Evolutionary conservation across 768 basidiomycete genomes (phyloP).

Genomic region (Boletus patriciae): DNA sequence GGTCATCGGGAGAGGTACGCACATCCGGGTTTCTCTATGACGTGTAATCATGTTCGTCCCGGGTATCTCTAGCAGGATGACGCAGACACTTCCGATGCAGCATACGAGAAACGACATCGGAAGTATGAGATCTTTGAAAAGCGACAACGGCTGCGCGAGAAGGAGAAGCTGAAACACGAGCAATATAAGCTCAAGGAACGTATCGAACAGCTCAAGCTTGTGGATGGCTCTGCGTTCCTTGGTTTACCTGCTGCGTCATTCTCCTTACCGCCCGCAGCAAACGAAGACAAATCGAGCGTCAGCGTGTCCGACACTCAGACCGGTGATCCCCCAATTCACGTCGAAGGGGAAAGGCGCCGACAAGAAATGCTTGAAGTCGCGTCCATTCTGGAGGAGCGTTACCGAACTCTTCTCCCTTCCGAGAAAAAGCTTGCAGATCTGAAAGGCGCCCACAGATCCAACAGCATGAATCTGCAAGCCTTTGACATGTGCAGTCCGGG

Average conservation of each 20-base stretch:
- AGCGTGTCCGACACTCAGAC: conserved; percentile 35
- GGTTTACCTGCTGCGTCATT: conserved; percentile 59
- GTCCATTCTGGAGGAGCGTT: conserved; percentile 64
- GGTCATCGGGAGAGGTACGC: conserved; percentile 70
- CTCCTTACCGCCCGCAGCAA: conserved; percentile 33
- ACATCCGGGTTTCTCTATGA: background rate
- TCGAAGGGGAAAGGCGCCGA: conserved; percentile 73
- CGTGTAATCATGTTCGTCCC: conserved; percentile 9
- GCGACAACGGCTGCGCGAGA: conserved; percentile 80
- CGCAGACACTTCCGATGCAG: conserved; percentile 74
- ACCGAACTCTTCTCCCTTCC: conserved; percentile 69
- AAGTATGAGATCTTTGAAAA: conserved; percentile 89
- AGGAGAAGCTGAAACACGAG: conserved; percentile 89
- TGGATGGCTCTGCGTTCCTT: conserved; percentile 73
- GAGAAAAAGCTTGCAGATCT: conserved; percentile 47
- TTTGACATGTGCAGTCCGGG: conserved; percentile 18
- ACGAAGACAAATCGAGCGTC: conserved; percentile 30
- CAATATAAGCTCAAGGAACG: conserved; percentile 90
- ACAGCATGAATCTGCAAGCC: conserved; percentile 11
- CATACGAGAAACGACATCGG: conserved; percentile 79
- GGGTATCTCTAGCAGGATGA: conserved; percentile 39
- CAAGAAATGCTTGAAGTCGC: conserved; percentile 75
- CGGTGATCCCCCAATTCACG: conserved; percentile 40
- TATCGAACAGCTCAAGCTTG: conserved; percentile 75
- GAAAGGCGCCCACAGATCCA: conserved; percentile 22